Evolutionary conservation across 129 eudicot species (phyloP).

Genomic region (Helichrysum umbraculigerum): DNA sequence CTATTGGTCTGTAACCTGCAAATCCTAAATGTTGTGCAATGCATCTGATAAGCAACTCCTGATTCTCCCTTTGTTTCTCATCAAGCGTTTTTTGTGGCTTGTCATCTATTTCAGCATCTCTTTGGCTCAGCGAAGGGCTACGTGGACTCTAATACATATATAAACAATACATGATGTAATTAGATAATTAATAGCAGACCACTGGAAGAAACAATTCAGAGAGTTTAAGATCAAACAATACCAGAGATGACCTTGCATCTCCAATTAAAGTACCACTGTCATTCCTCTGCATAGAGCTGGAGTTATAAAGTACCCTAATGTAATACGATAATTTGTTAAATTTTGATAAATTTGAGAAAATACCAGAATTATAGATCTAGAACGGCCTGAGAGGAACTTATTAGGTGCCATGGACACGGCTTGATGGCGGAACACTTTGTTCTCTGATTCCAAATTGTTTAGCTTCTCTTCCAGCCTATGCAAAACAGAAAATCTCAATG

Average conservation of each 20-base stretch:
- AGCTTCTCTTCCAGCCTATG: constrained; percentile 87
- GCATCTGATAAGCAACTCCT: constrained; percentile 79
- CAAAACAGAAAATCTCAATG: constrained; percentile 8
- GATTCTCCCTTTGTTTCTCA: constrained; percentile 91
- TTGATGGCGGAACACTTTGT: constrained; percentile 95
- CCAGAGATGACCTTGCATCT: constrained; percentile 63
- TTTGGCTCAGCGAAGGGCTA: constrained; percentile 59
- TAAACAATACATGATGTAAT: constrained; percentile 13
- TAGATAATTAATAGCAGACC: constrained; percentile 9
- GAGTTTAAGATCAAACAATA: constrained; percentile 23
- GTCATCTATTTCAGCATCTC: constrained; percentile 73
- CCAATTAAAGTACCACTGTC: constrained; percentile 62
- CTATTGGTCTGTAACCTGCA: constrained; percentile 75
- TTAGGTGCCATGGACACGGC: constrained; percentile 95
- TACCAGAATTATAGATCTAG: constrained; percentile 90
- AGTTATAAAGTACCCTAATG: background rate
- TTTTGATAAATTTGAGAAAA: background rate
- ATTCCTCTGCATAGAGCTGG: constrained; percentile 59
- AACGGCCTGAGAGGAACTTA: constrained; percentile 84
- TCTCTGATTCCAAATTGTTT: constrained; percentile 84
- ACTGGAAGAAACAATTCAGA: background rate
- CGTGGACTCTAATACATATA: constrained; percentile 58
- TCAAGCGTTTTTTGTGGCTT: constrained; percentile 93
- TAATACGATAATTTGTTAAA: background rate
- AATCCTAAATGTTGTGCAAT: constrained; percentile 81